Percentiles rank a stretch among this genome's conserved stretches.
Evolutionary conservation across 768 basidiomycete genomes (phyloP).

Genomic region (Coprinellus aureogranulatus): DNA sequence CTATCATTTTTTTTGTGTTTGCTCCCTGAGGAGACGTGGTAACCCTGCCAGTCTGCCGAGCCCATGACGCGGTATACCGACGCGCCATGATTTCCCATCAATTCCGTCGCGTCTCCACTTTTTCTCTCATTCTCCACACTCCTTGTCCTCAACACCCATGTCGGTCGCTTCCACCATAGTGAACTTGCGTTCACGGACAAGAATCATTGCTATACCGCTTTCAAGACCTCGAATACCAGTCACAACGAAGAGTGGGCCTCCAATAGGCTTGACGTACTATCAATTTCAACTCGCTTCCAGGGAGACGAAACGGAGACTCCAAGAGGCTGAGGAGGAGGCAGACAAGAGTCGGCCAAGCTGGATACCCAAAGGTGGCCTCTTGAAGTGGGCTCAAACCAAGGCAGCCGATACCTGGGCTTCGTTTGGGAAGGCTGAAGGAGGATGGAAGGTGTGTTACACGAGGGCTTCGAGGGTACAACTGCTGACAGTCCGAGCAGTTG

Average conservation of each 20-base stretch:
- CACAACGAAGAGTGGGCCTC: neutral
- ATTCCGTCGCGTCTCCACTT: too few relatives aligned
- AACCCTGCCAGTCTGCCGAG: too few relatives aligned
- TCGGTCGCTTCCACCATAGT: slow-evolving; percentile 19
- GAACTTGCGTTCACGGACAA: slow-evolving; percentile 27
- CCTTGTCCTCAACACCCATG: slow-evolving; percentile 8
- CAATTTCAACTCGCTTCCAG: slow-evolving; percentile 39
- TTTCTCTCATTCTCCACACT: too few relatives aligned
- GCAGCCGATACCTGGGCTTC: slow-evolving; percentile 58
- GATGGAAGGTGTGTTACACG: slow-evolving; percentile 69
- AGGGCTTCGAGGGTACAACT: neutral
- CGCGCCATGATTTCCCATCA: too few relatives aligned
- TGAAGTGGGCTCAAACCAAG: slow-evolving; percentile 51
- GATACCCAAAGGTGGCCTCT: slow-evolving; percentile 39
- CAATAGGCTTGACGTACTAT: slow-evolving; percentile 36
- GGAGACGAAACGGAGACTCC: slow-evolving; percentile 10
- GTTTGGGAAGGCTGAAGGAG: slow-evolving; percentile 66
- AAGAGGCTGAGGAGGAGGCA: slow-evolving; percentile 13
- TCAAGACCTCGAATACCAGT: slow-evolving; percentile 27
- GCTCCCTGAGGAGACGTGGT: too few relatives aligned
- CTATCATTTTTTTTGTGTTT: too few relatives aligned
- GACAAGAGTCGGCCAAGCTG: slow-evolving; percentile 25
- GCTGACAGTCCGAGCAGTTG: slow-evolving; percentile 35
- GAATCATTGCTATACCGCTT: slow-evolving; percentile 48
- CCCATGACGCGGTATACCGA: too few relatives aligned